phyloP scores from a whole-genome alignment of 2,329 filamentous ascomycete genomes.

The Talaromyces pinophilus region DNA sequence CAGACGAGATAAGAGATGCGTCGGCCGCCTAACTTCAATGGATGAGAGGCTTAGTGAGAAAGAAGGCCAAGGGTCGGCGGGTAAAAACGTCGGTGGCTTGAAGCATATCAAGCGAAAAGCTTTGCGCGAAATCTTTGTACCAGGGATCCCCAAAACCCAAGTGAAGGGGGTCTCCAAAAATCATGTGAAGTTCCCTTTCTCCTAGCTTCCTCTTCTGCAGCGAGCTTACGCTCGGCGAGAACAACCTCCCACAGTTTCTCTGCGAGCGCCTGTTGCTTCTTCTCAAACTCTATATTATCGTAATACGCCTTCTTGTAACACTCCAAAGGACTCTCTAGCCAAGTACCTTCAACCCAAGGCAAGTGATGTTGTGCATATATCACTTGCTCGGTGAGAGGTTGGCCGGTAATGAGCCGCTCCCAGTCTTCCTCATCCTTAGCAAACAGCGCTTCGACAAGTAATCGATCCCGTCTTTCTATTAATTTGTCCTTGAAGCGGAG shows the following conservation, averaged over 20 bases:
- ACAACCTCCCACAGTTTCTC: constrained; percentile 44
- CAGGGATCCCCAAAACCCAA: background rate
- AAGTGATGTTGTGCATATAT: background rate
- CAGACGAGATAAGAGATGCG: background rate
- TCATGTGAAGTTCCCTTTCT: background rate
- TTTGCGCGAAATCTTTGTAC: background rate
- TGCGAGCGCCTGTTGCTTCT: constrained; percentile 33
- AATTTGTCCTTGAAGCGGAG: constrained; percentile 38
- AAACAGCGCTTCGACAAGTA: constrained; percentile 35
- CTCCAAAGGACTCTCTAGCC: constrained; percentile 29
- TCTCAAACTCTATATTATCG: constrained; percentile 30
- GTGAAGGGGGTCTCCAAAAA: background rate
- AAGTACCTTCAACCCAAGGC: constrained; percentile 26
- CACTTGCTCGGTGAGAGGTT: background rate
- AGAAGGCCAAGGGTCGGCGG: background rate
- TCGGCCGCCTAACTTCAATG: background rate
- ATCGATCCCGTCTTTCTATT: constrained; percentile 35
- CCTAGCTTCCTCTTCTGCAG: constrained; percentile 29
- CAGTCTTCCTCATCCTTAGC: constrained; percentile 46
- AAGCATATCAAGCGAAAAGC: background rate
- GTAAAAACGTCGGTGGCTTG: background rate
- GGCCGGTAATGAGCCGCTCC: constrained; percentile 38
- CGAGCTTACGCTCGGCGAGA: constrained; percentile 41
- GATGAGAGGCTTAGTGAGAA: background rate
- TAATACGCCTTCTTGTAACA: constrained; percentile 29